These are phyloP conservation scores for Lagenaria siceraria DNA, from an alignment of 306 rosid species.

Conservation along the genomic window DNA sequence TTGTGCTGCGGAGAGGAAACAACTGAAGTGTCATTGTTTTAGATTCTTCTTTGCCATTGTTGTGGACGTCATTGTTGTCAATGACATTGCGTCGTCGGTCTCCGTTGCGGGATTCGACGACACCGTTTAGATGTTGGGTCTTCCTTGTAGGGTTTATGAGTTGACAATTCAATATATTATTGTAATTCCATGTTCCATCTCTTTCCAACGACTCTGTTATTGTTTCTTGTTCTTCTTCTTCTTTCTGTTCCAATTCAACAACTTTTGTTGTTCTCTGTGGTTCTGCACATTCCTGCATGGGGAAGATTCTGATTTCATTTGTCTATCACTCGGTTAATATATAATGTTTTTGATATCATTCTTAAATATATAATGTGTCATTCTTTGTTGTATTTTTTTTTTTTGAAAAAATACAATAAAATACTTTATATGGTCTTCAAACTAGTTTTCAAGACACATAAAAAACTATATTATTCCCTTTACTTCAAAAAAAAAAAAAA, in stretches of 20 bases:
- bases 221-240: background rate
- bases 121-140: background rate
- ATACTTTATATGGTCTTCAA: background rate
- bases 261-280: background rate
- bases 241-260: background rate
- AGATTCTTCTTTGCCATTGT: background rate
- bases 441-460: no score
- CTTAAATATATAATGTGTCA: background rate
- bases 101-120: background rate
- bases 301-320: background rate
- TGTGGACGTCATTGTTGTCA: background rate
- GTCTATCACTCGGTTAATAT: background rate
- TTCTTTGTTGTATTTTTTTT: background rate
- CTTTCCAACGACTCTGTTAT: background rate
- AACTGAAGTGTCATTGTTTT: constrained; percentile 2
- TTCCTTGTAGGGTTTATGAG: constrained; percentile 4
- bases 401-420: no score
- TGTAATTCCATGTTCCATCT: background rate
- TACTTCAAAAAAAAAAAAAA: no score
- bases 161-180: background rate
- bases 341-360: background rate
- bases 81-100: background rate
- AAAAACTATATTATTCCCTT: no score
- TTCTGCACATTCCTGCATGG: background rate
- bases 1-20: constrained; percentile 6